phyloP scores from a whole-genome alignment of 345 rosid species.

The Gossypium stocksii region DNA sequence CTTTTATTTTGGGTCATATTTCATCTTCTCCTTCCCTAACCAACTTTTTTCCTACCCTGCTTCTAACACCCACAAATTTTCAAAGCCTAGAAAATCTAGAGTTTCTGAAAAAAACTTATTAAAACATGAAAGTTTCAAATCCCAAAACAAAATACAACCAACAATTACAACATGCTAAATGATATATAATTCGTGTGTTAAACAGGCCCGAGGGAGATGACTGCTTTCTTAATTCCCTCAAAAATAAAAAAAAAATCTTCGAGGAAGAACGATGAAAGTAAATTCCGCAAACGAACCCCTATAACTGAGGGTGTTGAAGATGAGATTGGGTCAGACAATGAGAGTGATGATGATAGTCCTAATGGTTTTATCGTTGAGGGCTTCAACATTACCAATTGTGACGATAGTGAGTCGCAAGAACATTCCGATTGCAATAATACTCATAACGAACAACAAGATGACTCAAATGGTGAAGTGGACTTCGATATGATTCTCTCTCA shows the following conservation, averaged over 20 bases:
- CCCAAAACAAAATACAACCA: conserved; percentile 9
- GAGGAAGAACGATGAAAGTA: conserved; percentile 16
- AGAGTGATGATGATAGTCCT: conserved; percentile 50
- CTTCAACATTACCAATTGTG: conserved; percentile 22
- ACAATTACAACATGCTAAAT: not conserved
- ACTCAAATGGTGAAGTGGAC: conserved; percentile 34
- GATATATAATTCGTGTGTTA: conserved; percentile 1
- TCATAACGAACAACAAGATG: not conserved
- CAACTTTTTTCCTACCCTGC: too few species aligned
- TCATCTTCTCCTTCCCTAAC: too few species aligned
- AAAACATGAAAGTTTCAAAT: not conserved
- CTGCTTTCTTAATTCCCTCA: conserved; percentile 59
- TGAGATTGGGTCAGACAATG: conserved; percentile 39
- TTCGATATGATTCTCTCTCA: conserved; percentile 35
- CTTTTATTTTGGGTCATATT: too few species aligned
- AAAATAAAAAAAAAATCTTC: conserved; percentile 16
- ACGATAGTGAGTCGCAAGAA: conserved; percentile 1
- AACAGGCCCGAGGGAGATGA: conserved; percentile 44
- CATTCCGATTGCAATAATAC: conserved; percentile 1
- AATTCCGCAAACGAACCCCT: conserved; percentile 28
- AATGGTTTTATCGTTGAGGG: conserved; percentile 48
- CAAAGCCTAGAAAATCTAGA: too few species aligned
- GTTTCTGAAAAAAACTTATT: too few species aligned
- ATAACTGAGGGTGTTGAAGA: conserved; percentile 31
- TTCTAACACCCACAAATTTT: too few species aligned